Base-by-base conservation (phyloP, 129 eudicot genomes). In the Rutidosis leptorrhynchoides region DNA sequence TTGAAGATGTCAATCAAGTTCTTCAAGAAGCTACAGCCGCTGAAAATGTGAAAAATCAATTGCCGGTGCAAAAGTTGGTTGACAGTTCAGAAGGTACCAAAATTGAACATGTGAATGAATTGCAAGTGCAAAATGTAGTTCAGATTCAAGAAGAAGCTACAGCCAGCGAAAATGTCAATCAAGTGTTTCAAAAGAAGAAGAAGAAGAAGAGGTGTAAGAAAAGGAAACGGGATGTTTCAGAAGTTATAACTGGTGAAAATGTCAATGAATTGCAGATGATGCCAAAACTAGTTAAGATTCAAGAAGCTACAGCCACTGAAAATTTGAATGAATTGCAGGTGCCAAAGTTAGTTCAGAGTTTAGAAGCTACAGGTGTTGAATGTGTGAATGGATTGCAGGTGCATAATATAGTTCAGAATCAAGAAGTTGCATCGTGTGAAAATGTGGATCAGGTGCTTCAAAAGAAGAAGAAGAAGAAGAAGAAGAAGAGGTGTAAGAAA, bases 401-500 rank as follows among this genome's bases (percentile, higher is more conserved):
- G 46, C n/a, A 15, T 10, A 0, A 3, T 3, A 10, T 40, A 40
- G 46, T 40, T 40, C 46, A 40, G 16, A 40, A 2, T 40, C 46
- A 40, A 40, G n/a, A 40, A 12, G 3, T 40, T 40, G 12, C 46
- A 40, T 5, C n/a, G 5, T 0, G 5, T 12, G 46, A 40, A 40
- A 15, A 40, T 40, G 46, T 40, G 16, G 12, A 11, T 12, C 5
- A 40, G 12, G 46, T 40, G n/a, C 46, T 40, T 40, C 46, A 40
- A 0, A 11, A 37, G 16, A 37, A 11, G 49, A 71, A 58, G 27
- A 11, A 37, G 16, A 37, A 11, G 49, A 71, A 58, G 27, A 55
- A 15, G 25, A 69, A 19, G 28, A 29, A 21, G 61, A 71, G 58
- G 46, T 57, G 15, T 15, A 45, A n/a, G 68, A 70, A 70, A 59